These are phyloP conservation scores for Periconia sp. DNA, from an alignment of 2,329 filamentous ascomycete species.

Conservation along the genomic window DNA sequence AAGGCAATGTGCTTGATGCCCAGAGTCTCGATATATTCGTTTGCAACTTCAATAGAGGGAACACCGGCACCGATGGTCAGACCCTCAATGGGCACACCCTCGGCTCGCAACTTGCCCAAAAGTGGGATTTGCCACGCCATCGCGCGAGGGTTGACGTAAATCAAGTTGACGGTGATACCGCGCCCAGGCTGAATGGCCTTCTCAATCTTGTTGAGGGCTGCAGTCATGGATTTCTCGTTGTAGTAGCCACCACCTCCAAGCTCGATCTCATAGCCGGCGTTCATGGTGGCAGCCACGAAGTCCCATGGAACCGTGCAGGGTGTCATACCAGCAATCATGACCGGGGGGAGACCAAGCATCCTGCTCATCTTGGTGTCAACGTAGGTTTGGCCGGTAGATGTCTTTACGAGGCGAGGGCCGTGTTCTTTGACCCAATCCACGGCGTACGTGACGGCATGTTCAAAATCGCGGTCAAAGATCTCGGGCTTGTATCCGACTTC, in stretches of 20 bases:
- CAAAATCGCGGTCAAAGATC: slow-evolving; percentile 93
- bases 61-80: slow-evolving; percentile 57
- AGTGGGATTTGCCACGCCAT: slow-evolving; percentile 62
- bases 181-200: slow-evolving; percentile 54
- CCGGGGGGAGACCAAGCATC: slow-evolving; percentile 53
- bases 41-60: slow-evolving; percentile 55
- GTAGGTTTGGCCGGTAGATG: slow-evolving; percentile 84
- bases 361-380: slow-evolving; percentile 81
- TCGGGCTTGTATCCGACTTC: slow-evolving; percentile 99
- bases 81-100: slow-evolving; percentile 55
- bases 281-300: slow-evolving; percentile 61
- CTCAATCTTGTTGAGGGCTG: slow-evolving; percentile 55
- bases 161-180: slow-evolving; percentile 60
- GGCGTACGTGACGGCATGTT: slow-evolving; percentile 92
- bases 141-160: slow-evolving; percentile 60
- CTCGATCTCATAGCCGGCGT: slow-evolving; percentile 58
- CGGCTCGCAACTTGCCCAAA: slow-evolving; percentile 53
- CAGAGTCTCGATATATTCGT: slow-evolving; percentile 63
- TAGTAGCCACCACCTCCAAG: slow-evolving; percentile 60
- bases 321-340: slow-evolving; percentile 58
- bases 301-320: slow-evolving; percentile 56
- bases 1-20: slow-evolving; percentile 57
- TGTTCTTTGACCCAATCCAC: slow-evolving; percentile 98
- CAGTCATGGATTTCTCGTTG: slow-evolving; percentile 50
- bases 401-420: slow-evolving; percentile 89